Evolutionary conservation across 2,329 filamentous ascomycete genomes (phyloP).

Genomic region (Blastomyces gilchristii): DNA sequence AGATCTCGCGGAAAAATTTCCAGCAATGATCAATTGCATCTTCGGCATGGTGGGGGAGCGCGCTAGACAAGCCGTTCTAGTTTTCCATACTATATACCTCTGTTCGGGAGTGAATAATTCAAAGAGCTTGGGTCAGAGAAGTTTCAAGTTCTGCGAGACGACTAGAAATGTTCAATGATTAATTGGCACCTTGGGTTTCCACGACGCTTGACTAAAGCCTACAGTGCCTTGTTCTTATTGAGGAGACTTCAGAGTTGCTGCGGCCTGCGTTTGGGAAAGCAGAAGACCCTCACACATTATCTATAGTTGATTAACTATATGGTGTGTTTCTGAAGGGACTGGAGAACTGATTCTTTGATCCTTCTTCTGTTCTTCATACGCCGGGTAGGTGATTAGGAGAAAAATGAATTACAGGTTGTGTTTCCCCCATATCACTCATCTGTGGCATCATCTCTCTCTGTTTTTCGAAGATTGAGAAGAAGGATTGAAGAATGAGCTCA

Average conservation of each 20-base stretch:
- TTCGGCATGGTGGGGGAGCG: constrained; percentile 8
- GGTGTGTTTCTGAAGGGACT: neutral
- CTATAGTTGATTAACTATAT: constrained; percentile 14
- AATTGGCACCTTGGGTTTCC: neutral
- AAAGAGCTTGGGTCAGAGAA: neutral
- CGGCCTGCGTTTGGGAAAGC: constrained; percentile 15
- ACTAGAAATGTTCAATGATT: neutral
- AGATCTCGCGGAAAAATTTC: constrained; percentile 12
- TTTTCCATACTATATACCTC: constrained; percentile 1
- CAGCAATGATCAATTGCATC: constrained; percentile 15
- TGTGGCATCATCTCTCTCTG: no score
- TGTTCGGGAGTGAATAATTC: neutral
- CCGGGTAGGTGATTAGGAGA: constrained; percentile 11
- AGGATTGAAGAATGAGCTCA: no score
- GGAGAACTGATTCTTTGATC: neutral
- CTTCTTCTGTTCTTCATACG: constrained; percentile 9
- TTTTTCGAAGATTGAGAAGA: constrained; percentile 8
- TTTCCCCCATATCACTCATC: no score
- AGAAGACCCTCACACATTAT: constrained; percentile 16
- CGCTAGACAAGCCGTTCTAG: constrained; percentile 8
- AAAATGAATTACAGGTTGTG: constrained; percentile 12
- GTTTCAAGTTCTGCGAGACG: constrained; percentile 1
- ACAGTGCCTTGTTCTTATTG: constrained; percentile 4
- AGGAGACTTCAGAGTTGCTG: constrained; percentile 9
- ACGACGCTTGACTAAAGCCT: neutral